Evolutionary conservation across 2,329 filamentous ascomycete species (phyloP), one percentile per base, ranked within the genome.

Genomic region (Chaetomium globosum): DNA sequence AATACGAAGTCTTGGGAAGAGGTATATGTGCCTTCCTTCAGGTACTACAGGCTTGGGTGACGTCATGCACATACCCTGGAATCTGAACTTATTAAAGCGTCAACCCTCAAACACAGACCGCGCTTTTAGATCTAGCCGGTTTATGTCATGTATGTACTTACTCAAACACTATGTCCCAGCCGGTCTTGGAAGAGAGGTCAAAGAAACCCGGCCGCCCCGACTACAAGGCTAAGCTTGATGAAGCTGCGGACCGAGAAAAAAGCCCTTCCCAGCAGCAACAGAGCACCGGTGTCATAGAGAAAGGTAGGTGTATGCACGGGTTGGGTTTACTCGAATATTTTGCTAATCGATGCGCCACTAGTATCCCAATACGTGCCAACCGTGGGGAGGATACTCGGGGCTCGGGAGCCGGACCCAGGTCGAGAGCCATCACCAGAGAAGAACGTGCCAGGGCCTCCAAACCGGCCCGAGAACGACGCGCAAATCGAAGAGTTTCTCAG

Each of bases 401-500:
- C 61, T 10, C 59, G 65, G n/a, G 54, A 69, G 6, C 69, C 72
- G 16, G 71, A 76, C 43, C 71, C 77, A 46, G 52, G 43, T 13
- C 16, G 13, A 8, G 71, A 74, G 56, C 65, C 74, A 9, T 51
- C 64, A 2, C 31, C 55, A 0, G 39, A 53, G 52, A 54, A 68
- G 4, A 64, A 68, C 8, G 63, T 67, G 4, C 59, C 70, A 8
- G 79, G 77, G 3, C 79, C 79, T 16, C 82, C 81, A 2, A 69
- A 78, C 12, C 75, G 81, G 16, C 82, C 81, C 0, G 67, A 75
- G 26, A 78, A 85, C 62, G 83, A 84, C 67, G 61, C 71, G 5
- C 78, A 81, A 69, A 83, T 85, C 58, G 82, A 83, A 66, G 80
- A 83, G 31, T 85, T 85, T 65, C 74, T 85, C 36, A 77, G 80